A percentile compares a stretch with the other conserved stretches of the same genome.
Evolutionary conservation across 352 stramenopile species (phyloP).

Genomic region (Pythium plurisporium): DNA sequence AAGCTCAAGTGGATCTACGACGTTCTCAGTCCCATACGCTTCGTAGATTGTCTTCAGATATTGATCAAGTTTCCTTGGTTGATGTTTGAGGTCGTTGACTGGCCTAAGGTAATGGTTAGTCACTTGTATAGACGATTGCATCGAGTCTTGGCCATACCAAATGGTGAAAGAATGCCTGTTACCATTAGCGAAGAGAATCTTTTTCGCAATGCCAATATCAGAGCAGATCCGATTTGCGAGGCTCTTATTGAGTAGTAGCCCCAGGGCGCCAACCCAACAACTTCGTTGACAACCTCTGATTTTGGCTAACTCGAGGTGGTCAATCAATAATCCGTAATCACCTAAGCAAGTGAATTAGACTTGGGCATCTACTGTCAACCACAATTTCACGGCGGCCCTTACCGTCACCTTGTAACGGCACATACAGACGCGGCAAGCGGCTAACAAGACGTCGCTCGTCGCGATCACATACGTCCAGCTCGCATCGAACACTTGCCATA

Average conservation of each 20-base stretch:
- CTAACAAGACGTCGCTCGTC: neutral
- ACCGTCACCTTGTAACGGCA: slow-evolving; percentile 16
- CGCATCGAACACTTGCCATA: neutral
- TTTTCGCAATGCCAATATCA: slow-evolving; percentile 10
- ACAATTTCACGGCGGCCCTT: too few relatives aligned
- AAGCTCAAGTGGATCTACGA: slow-evolving; percentile 19
- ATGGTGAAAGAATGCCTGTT: slow-evolving; percentile 18
- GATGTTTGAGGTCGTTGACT: slow-evolving; percentile 2
- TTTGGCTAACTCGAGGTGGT: slow-evolving; percentile 6
- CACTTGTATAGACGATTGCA: neutral
- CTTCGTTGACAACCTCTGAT: neutral
- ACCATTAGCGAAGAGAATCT: slow-evolving; percentile 16
- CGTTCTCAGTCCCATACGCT: slow-evolving; percentile 5
- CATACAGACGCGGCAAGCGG: neutral
- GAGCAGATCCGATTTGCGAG: slow-evolving; percentile 18
- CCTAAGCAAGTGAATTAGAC: slow-evolving; percentile 1
- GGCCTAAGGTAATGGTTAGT: slow-evolving; percentile 9
- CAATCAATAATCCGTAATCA: slow-evolving; percentile 19
- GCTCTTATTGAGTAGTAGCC: slow-evolving; percentile 13
- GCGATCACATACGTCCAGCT: neutral
- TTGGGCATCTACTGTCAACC: too few relatives aligned
- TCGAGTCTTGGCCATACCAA: slow-evolving; percentile 11
- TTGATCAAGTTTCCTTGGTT: slow-evolving; percentile 10
- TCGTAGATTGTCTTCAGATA: neutral
- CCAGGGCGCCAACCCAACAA: slow-evolving; percentile 8